phyloP scores from a whole-genome alignment of 2,329 filamentous ascomycete species.

The Arthrobotrys conoides region DNA sequence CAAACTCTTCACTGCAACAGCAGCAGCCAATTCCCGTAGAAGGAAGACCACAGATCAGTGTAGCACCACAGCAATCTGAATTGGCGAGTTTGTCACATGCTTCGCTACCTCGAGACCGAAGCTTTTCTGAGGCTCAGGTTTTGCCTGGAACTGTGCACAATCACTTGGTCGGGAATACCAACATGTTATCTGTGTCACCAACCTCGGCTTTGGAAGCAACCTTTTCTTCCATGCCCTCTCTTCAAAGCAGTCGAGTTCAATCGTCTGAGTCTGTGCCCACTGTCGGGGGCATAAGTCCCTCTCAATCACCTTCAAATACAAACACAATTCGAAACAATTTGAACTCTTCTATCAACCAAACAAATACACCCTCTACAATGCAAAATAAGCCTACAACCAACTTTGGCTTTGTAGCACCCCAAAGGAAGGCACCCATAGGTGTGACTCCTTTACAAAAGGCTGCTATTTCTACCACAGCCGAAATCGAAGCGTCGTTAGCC shows the following conservation, averaged over 20 bases:
- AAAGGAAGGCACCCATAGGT: conserved; percentile 18
- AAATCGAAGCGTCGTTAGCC: conserved; percentile 46
- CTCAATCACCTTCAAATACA: conserved; percentile 35
- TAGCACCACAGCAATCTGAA: conserved; percentile 47
- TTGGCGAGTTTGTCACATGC: conserved; percentile 41
- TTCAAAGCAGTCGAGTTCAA: conserved; percentile 43
- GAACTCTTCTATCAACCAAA: conserved; percentile 5
- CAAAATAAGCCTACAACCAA: conserved; percentile 37
- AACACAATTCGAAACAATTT: conserved; percentile 22
- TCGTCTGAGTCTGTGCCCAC: conserved; percentile 57
- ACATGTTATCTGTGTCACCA: conserved; percentile 47
- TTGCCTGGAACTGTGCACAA: conserved; percentile 15
- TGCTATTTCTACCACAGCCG: conserved; percentile 56
- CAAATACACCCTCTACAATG: conserved; percentile 14
- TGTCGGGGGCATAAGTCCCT: conserved; percentile 31
- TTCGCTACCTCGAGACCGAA: conserved; percentile 44
- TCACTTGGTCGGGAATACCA: conserved; percentile 5
- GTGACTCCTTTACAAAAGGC: conserved; percentile 46
- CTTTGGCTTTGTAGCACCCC: conserved; percentile 54
- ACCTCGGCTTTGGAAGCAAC: conserved; percentile 42
- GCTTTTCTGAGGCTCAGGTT: conserved; percentile 34
- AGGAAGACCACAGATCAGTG: conserved; percentile 2
- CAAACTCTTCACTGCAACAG: conserved; percentile 19
- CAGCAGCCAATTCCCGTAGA: not conserved
- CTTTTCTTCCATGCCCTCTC: conserved; percentile 52